These are phyloP conservation scores for Thalassiosira hispida DNA, from an alignment of 352 stramenopile species.

Conservation along the genomic window DNA sequence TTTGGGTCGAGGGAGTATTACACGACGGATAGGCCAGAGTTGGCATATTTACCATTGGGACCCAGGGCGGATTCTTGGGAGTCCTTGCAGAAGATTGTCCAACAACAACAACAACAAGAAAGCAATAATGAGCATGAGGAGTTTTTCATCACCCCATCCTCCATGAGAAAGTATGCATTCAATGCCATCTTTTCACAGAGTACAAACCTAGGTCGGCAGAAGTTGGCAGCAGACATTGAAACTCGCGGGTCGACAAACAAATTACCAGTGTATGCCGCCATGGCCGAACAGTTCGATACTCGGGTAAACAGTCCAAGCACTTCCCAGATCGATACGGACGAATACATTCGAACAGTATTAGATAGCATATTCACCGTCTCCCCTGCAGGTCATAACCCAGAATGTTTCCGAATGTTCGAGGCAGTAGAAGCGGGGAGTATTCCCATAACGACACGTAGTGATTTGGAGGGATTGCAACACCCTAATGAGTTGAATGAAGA, in stretches of 20 bases:
- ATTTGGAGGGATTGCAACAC: neutral
- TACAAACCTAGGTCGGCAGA: constrained; percentile 26
- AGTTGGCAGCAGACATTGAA: constrained; percentile 25
- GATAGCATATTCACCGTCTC: constrained; percentile 60
- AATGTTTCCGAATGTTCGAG: constrained; percentile 69
- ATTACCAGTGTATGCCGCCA: no score
- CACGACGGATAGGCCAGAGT: neutral
- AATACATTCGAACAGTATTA: constrained; percentile 52
- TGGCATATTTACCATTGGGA: constrained; percentile 20
- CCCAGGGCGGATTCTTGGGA: constrained; percentile 6
- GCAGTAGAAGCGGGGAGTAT: constrained; percentile 66
- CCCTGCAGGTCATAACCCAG: constrained; percentile 65
- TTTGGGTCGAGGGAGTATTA: constrained; percentile 38
- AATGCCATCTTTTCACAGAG: constrained; percentile 59
- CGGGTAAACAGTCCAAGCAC: constrained; percentile 7
- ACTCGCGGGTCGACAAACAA: neutral
- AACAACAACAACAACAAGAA: neutral
- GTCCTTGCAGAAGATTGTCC: constrained; percentile 5
- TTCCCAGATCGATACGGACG: constrained; percentile 24
- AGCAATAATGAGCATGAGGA: neutral
- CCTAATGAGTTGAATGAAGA: constrained; percentile 18
- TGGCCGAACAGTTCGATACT: constrained; percentile 12
- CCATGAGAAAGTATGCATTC: constrained; percentile 44
- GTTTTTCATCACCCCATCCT: constrained; percentile 20
- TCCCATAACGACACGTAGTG: constrained; percentile 26